Evolutionary conservation across 1,139 yeast species (phyloP).

Genomic region (Saccharomycopsis crataegensis): DNA sequence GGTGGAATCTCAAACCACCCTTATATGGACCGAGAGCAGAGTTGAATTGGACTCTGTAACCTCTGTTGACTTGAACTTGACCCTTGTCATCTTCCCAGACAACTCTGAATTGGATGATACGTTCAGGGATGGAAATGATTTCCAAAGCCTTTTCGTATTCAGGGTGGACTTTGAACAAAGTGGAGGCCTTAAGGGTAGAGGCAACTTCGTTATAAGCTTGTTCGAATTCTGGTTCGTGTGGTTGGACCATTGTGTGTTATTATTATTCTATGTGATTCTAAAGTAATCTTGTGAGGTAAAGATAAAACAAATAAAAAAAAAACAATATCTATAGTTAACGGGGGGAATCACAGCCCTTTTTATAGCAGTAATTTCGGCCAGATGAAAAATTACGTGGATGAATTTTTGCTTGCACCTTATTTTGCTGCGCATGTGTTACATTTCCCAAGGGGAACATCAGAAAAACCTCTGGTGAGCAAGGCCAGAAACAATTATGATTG

Average conservation of each 20-base stretch:
- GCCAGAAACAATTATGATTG: too few relatives aligned
- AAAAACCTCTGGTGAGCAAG: too few relatives aligned
- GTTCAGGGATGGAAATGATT: slow-evolving; percentile 91
- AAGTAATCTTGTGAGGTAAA: neutral
- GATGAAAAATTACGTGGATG: too few relatives aligned
- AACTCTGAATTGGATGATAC: slow-evolving; percentile 94
- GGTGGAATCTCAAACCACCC: slow-evolving; percentile 98
- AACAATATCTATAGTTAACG: neutral
- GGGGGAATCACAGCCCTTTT: too few relatives aligned
- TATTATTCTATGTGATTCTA: neutral
- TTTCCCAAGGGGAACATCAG: too few relatives aligned
- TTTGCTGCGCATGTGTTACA: too few relatives aligned
- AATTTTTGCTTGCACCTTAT: too few relatives aligned
- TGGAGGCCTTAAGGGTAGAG: slow-evolving; percentile 83
- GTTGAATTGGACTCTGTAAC: slow-evolving; percentile 98
- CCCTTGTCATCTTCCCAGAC: slow-evolving; percentile 97
- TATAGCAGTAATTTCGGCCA: too few relatives aligned
- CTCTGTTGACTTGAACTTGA: slow-evolving; percentile 86
- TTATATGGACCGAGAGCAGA: slow-evolving; percentile 98
- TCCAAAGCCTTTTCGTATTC: slow-evolving; percentile 84
- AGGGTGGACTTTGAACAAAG: slow-evolving; percentile 83
- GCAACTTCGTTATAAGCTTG: slow-evolving; percentile 96
- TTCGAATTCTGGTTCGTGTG: slow-evolving; percentile 90
- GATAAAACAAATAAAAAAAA: neutral
- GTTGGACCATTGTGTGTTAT: slow-evolving; percentile 39